A percentile compares a stretch with the other conserved stretches of the same genome.
Evolutionary conservation across 1,284 basidiomycete species (phyloP).

Genomic region (Cystobasidium slooffiae): DNA sequence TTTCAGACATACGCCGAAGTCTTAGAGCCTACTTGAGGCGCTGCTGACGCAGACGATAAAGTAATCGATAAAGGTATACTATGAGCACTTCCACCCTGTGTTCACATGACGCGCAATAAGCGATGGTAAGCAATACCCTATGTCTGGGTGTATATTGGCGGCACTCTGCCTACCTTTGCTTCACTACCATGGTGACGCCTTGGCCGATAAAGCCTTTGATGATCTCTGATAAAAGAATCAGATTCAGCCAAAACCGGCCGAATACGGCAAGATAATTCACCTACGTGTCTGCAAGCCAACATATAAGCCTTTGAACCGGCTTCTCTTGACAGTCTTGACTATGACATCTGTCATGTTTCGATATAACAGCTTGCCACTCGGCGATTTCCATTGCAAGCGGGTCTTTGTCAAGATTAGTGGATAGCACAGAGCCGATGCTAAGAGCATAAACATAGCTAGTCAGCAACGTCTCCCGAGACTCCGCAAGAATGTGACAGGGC

Average conservation of each 20-base stretch:
- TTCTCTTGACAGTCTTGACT: conserved; percentile 65
- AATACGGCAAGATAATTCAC: background rate
- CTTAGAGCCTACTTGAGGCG: background rate
- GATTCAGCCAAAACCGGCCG: background rate
- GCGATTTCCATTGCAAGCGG: conserved; percentile 56
- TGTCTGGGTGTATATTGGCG: background rate
- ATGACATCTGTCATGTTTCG: conserved; percentile 50
- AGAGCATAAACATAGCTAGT: conserved; percentile 7
- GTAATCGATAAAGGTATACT: conserved; percentile 32
- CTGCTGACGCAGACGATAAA: conserved; percentile 7
- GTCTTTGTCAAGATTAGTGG: conserved; percentile 60
- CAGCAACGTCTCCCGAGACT: conserved; percentile 45
- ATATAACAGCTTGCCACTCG: conserved; percentile 52
- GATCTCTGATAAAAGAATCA: conserved; percentile 61
- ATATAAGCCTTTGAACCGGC: conserved; percentile 80
- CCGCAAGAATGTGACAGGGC: conserved; percentile 46
- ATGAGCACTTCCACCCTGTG: conserved; percentile 46
- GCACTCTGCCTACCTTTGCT: conserved; percentile 54
- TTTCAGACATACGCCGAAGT: background rate
- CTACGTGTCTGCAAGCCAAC: conserved; percentile 73
- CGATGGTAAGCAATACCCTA: background rate
- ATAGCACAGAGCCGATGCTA: conserved; percentile 54
- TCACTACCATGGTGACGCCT: conserved; percentile 58
- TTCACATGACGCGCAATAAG: no score
- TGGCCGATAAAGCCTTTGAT: conserved; percentile 72